Evolutionary conservation across 2,329 filamentous ascomycete genomes (phyloP).

Genomic region (Phyllosticta paracitricarpa): DNA sequence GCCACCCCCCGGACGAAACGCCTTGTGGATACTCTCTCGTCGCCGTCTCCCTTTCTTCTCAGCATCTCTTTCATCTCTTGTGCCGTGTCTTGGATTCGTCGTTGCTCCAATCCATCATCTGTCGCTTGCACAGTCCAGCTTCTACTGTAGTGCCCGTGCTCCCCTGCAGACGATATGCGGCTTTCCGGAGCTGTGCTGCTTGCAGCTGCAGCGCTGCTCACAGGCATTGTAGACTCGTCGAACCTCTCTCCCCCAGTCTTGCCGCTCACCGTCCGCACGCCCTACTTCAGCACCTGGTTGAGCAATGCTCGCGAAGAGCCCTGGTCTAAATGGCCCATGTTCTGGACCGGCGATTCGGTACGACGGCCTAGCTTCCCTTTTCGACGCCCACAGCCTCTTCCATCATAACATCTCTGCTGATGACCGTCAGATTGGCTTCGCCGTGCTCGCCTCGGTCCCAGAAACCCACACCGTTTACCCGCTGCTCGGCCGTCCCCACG

Average conservation of each 20-base stretch:
- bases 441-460: slow-evolving; percentile 52
- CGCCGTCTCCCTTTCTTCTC: neutral
- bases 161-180: slow-evolving; percentile 19
- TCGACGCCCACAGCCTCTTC: slow-evolving; percentile 5
- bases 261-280: slow-evolving; percentile 41
- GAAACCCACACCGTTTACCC: slow-evolving; percentile 52
- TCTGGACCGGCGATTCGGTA: slow-evolving; percentile 63
- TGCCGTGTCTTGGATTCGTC: neutral
- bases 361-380: slow-evolving; percentile 9
- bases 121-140: neutral
- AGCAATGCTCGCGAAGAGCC: slow-evolving; percentile 60
- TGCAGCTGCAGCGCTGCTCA: slow-evolving; percentile 28
- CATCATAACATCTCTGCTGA: neutral
- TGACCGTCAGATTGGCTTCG: slow-evolving; percentile 45
- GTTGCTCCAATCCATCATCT: neutral
- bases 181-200: slow-evolving; percentile 15
- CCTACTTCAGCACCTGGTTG: slow-evolving; percentile 46
- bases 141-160: neutral
- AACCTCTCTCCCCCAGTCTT: slow-evolving; percentile 44
- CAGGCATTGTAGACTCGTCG: slow-evolving; percentile 37
- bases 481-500: slow-evolving; percentile 55
- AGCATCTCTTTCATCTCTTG: neutral
- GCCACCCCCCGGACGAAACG: neutral
- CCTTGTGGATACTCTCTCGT: neutral
- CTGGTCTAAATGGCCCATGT: slow-evolving; percentile 81